Conservation (phyloP, 768 basidiomycete species). For the Phanerodontia chrysosporium region DNA sequence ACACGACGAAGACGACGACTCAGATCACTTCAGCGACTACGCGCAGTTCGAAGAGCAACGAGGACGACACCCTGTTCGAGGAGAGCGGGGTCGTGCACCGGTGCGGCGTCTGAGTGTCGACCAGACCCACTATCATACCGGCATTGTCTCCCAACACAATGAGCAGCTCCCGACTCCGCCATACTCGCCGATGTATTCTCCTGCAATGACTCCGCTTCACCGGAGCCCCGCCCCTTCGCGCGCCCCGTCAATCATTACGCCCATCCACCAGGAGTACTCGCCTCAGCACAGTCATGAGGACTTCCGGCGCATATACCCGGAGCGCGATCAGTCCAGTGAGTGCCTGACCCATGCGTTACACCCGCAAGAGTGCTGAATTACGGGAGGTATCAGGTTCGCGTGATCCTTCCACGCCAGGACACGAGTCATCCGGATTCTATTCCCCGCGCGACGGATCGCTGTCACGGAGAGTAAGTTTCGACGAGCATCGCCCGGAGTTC, state of each 20-base stretch:
- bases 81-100: constrained; percentile 21
- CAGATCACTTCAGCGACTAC: constrained; percentile 25
- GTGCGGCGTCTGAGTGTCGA: constrained; percentile 29
- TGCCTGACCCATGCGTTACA: not conserved
- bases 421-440: constrained; percentile 8
- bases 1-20: constrained; percentile 28
- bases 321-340: constrained; percentile 15
- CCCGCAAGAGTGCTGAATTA: not conserved
- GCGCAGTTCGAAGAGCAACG: constrained; percentile 7
- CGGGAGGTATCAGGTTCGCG: not conserved
- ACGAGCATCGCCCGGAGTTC: constrained; percentile 20
- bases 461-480: constrained; percentile 20
- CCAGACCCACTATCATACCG: constrained; percentile 27
- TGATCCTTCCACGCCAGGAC: not conserved
- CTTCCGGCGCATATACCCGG: constrained; percentile 12
- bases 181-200: constrained; percentile 24
- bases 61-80: constrained; percentile 12
- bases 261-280: constrained; percentile 7
- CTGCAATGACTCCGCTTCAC: constrained; percentile 20
- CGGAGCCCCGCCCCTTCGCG: constrained; percentile 11
- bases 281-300: constrained; percentile 18
- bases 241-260: constrained; percentile 8
- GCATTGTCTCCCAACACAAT: constrained; percentile 24
- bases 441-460: constrained; percentile 15
- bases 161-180: constrained; percentile 28